Conservation (phyloP, 352 stramenopile genomes). For the Globisporangium perplexum region DNA sequence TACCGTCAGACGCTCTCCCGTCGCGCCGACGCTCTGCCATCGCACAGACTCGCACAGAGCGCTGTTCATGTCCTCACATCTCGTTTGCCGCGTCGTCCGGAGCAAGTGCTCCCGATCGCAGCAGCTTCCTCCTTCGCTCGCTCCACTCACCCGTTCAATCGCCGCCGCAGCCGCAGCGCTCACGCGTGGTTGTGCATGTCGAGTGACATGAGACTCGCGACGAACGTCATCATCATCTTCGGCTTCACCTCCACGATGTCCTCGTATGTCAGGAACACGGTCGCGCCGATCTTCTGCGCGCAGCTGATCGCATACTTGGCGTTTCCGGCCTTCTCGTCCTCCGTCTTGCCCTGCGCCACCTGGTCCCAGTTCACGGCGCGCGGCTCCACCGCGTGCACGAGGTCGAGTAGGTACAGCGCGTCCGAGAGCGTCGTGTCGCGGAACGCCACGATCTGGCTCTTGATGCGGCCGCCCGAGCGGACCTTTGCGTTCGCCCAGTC, state of each 20-base stretch:
- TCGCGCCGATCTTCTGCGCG: slow-evolving; percentile 89
- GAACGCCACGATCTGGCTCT: slow-evolving; percentile 80
- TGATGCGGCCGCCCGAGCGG: slow-evolving; percentile 56
- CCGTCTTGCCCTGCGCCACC: slow-evolving; percentile 41
- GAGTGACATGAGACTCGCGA: slow-evolving; percentile 83
- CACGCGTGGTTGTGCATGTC: slow-evolving; percentile 51
- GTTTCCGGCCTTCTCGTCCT: slow-evolving; percentile 88
- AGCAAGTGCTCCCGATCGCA: no score
- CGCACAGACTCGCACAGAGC: no score
- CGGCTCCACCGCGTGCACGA: slow-evolving; percentile 82
- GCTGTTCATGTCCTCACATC: no score
- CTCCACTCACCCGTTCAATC: background rate
- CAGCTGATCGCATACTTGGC: slow-evolving; percentile 92
- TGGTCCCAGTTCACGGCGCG: slow-evolving; percentile 91
- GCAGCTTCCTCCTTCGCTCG: background rate
- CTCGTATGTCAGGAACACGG: slow-evolving; percentile 91
- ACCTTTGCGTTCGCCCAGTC: slow-evolving; percentile 84
- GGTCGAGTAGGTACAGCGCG: slow-evolving; percentile 81
- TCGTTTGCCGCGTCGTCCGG: no score
- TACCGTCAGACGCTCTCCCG: no score
- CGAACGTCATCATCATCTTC: slow-evolving; percentile 92
- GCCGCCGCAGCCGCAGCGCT: no score
- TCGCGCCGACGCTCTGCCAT: no score
- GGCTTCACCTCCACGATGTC: slow-evolving; percentile 93
- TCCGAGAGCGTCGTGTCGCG: slow-evolving; percentile 73